Conservation (phyloP, 2,329 filamentous ascomycete genomes). For the Corniculantispora saksenae region DNA sequence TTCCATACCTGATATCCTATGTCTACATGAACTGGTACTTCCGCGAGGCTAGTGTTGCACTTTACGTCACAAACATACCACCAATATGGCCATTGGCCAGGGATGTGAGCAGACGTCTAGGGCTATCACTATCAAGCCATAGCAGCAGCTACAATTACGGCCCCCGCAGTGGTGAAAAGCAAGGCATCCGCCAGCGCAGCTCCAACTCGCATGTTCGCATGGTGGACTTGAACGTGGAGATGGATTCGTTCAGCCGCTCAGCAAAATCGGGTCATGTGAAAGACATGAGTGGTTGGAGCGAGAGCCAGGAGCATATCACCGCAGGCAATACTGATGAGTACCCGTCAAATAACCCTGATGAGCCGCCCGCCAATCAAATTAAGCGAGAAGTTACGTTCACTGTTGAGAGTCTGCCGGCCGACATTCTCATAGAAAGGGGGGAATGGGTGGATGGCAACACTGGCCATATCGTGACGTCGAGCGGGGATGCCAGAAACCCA, state of each 20-base stretch:
- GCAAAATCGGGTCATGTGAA: background rate
- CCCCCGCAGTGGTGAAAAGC: background rate
- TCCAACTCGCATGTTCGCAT: constrained; percentile 1
- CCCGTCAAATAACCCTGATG: background rate
- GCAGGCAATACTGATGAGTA: background rate
- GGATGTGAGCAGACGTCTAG: constrained; percentile 25
- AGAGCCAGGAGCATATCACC: constrained; percentile 14
- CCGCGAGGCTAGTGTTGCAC: constrained; percentile 53
- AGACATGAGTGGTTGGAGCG: background rate
- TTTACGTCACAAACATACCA: constrained; percentile 55
- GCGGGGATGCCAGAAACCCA: background rate
- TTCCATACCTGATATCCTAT: constrained; percentile 27
- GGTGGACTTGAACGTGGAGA: background rate
- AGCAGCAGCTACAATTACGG: background rate
- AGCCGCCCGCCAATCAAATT: constrained; percentile 3
- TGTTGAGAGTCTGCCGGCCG: constrained; percentile 10
- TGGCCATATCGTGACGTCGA: background rate
- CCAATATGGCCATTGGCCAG: constrained; percentile 54
- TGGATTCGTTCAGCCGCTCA: background rate
- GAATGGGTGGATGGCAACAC: background rate
- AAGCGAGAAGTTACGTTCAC: constrained; percentile 13
- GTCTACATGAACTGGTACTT: constrained; percentile 53
- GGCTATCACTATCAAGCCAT: background rate
- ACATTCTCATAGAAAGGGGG: constrained; percentile 1
- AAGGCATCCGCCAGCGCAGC: background rate